phyloP scores from a whole-genome alignment of 179 eudicot genomes.

The Spergularia azorica region DNA sequence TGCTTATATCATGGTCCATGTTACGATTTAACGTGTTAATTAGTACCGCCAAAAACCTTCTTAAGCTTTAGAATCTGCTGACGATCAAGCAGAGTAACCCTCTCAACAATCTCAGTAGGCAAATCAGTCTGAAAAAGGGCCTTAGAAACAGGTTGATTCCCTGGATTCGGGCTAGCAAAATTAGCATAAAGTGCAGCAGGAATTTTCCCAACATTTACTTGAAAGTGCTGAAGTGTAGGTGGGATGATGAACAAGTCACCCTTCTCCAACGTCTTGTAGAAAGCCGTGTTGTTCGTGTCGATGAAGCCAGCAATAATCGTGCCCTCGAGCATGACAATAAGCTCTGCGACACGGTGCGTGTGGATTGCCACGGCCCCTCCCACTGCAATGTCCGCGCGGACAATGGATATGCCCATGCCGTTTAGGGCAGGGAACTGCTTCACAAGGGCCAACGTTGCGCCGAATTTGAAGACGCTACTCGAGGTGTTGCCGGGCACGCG shows the following conservation, averaged over 20 bases:
- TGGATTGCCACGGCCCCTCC: slow-evolving; percentile 1
- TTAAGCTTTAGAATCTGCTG: neutral
- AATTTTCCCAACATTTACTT: neutral
- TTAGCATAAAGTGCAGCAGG: neutral
- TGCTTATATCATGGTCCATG: no score
- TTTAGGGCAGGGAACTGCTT: neutral
- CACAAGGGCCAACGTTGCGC: neutral
- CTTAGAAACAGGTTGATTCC: neutral
- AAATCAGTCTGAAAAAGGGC: neutral
- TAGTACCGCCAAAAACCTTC: slow-evolving; percentile 2
- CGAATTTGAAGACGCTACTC: neutral
- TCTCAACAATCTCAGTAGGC: neutral
- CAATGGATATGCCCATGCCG: slow-evolving; percentile 6
- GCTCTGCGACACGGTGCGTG: slow-evolving; percentile 6
- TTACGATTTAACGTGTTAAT: neutral
- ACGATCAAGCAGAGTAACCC: slow-evolving; percentile 1
- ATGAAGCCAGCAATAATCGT: slow-evolving; percentile 7
- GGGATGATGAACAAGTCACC: slow-evolving; percentile 8
- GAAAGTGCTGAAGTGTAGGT: neutral
- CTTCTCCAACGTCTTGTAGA: neutral
- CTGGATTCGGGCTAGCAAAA: slow-evolving; percentile 3
- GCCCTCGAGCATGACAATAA: neutral
- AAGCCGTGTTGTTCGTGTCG: slow-evolving; percentile 10
- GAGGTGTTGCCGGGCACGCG: neutral
- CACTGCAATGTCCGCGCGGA: neutral